phyloP scores from a whole-genome alignment of 1,284 basidiomycete species.

The Ceratobasidium sp. region DNA sequence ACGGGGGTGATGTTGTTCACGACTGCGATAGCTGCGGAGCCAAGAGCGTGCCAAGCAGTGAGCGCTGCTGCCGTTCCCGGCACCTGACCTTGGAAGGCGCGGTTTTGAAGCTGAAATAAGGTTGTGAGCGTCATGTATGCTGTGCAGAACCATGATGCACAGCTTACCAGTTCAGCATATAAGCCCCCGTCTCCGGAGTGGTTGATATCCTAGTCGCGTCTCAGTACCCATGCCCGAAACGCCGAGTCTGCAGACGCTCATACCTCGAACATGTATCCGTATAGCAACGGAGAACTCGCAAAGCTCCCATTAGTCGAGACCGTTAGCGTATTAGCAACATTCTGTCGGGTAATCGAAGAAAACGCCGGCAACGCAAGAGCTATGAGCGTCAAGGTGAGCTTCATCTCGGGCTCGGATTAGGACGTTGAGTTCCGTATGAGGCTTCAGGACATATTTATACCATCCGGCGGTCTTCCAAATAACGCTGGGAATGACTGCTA shows the following conservation, averaged over 20 bases:
- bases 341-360: slow-evolving; percentile 13
- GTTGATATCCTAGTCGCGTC: slow-evolving; percentile 27
- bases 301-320: slow-evolving; percentile 37
- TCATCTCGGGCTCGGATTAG: background rate
- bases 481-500: too few relatives aligned
- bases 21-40: slow-evolving; percentile 30
- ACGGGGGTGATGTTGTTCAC: slow-evolving; percentile 32
- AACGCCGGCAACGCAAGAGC: slow-evolving; percentile 2
- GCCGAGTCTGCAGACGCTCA: background rate
- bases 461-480: too few relatives aligned
- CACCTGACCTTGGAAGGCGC: slow-evolving; percentile 37
- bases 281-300: slow-evolving; percentile 29
- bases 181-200: slow-evolving; percentile 32
- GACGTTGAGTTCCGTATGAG: too few relatives aligned
- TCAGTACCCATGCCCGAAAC: too few relatives aligned
- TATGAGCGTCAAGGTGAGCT: background rate
- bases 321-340: slow-evolving; percentile 34
- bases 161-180: slow-evolving; percentile 34
- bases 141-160: slow-evolving; percentile 30
- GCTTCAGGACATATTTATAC: too few relatives aligned
- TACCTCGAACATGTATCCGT: slow-evolving; percentile 38
- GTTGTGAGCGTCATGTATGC: background rate
- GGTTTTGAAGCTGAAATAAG: slow-evolving; percentile 33
- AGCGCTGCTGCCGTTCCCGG: slow-evolving; percentile 38
- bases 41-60: slow-evolving; percentile 36